Evolutionary conservation across 192 early-diverging fungal species (phyloP), one percentile per base, ranked within the genome.

Genomic region (Thoreauomyces humboldtii): DNA sequence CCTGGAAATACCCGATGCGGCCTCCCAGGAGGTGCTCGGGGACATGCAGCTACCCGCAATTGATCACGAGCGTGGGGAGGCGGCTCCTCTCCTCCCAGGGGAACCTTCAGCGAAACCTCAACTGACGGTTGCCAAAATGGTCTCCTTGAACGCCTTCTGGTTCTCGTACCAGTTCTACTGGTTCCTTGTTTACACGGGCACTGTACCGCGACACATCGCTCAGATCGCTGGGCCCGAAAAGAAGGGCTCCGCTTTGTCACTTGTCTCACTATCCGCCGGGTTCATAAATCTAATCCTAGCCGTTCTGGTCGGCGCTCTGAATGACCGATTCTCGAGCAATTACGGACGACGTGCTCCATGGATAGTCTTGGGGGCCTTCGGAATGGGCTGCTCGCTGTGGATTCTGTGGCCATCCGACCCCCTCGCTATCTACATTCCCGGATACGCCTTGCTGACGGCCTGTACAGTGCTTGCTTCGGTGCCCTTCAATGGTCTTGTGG

Each of bases 401-500:
- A n/a, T 72, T 11, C 29, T 79, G 27, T 64, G 67, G 53, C 35
- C 27, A 19, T 34, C 42, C 6, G 45, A n/a, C 14, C 31, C 67
- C 4, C 69, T 79, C 2, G 6, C 7, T 9, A 19, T 52, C 28
- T 79, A 79, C 37, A 58, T 62, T 11, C 5, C 77, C n/a, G 68
- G 67, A 28, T 79, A 74, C 44, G 29, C 59, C n/a, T 3, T 43
- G 17, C 46, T 79, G 45, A 76, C 63, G 7, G 32, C 71, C 6
- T 24, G 48, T 7, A 63, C 72, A 14, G 62, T 73, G 6, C 38
- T 74, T 17, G 46, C 64, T 0, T 63, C 57, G n/a, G 75, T 79
- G 17, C 77, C 77, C 0, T 79, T 79, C 59, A 79, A 79, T 38
- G 77, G 75, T 0, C 53, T 76, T 12, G 33, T 79, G 14, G 72